Evolutionary conservation across 768 basidiomycete species (phyloP), one percentile per base, ranked within the genome.

Genomic region (Panaeolus papilionaceus): DNA sequence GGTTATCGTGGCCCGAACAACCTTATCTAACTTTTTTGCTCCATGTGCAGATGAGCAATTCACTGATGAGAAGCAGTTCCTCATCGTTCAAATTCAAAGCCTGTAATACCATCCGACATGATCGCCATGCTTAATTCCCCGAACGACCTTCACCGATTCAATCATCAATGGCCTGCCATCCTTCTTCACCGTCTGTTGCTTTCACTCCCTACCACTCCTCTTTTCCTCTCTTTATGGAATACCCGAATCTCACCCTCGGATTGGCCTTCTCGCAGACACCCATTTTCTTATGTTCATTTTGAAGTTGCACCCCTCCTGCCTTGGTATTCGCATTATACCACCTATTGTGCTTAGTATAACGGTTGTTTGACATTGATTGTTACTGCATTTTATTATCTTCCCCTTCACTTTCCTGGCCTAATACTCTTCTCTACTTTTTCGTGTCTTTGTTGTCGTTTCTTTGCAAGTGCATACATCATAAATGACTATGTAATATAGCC

Each of bases 41-140:
- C n/a, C 37, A 37, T 40, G 67, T 18, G 66, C 72, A 94, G 95
- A 98, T 79, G 97, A 98, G 76, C 96, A 98, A 82, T 98, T 97
- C 79, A 95, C 89, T 72, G 95, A 98, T 77, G 96, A 98, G 86
- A 98, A 98, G 76, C 94, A 95, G 71, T 98, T 97, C 83, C 85
- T 98, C 73, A 94, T 98, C 71, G 90, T 89, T 38, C 96, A 98
- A 80, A 97, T 95, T 68, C 91, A 94, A 80, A 85, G 82, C 65
- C 86, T 95, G 67, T 95, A 79, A 82, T 54, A 58, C 16, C 54
- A 58, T 28, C 54, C 16, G 54, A 33, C 54, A 37, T 58, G 54
- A 58, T 33, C 54, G 28, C 14, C 54, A 58, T 14, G 54, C 54
- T 37, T 58, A 58, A 58, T 58, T 58, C 16, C 14, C 54, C 33